Percentiles rank a stretch among this genome's conserved stretches.
phyloP scores from a whole-genome alignment of 2,329 filamentous ascomycete species.

The Dactylellina drechsleri region DNA sequence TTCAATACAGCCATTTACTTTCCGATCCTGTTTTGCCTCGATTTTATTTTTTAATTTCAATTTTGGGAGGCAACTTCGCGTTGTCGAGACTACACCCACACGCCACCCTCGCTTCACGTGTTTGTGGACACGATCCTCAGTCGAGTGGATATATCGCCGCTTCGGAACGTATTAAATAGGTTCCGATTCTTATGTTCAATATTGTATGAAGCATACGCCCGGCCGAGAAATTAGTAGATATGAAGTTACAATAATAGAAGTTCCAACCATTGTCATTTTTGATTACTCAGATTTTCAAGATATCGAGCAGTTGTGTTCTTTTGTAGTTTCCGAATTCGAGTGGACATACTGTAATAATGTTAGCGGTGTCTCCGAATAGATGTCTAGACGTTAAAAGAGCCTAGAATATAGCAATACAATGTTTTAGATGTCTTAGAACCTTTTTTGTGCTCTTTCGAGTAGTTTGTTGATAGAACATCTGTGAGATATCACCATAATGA shows the following conservation, averaged over 20 bases:
- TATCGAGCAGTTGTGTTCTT: neutral
- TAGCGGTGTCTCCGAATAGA: too few species aligned
- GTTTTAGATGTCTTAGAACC: too few species aligned
- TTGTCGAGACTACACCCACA: neutral
- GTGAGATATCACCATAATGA: too few species aligned
- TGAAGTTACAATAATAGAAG: conserved; percentile 1
- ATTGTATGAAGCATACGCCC: neutral
- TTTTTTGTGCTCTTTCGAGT: too few species aligned
- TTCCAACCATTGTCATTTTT: neutral
- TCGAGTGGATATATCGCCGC: neutral
- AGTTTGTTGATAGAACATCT: too few species aligned
- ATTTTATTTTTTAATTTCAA: neutral
- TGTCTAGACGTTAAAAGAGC: too few species aligned
- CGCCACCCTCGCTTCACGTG: neutral
- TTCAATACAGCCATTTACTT: neutral
- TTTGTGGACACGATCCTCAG: neutral
- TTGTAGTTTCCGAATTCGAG: too few species aligned
- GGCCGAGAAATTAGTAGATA: neutral
- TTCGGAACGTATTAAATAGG: neutral
- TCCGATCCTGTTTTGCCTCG: neutral
- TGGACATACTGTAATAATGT: too few species aligned
- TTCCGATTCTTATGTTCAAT: neutral
- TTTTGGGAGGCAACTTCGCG: neutral
- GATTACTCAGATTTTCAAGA: neutral
- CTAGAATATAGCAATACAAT: too few species aligned